Evolutionary conservation across 345 rosid species (phyloP), one percentile per base, ranked within the genome.

Genomic region (Tarenaya hassleriana): DNA sequence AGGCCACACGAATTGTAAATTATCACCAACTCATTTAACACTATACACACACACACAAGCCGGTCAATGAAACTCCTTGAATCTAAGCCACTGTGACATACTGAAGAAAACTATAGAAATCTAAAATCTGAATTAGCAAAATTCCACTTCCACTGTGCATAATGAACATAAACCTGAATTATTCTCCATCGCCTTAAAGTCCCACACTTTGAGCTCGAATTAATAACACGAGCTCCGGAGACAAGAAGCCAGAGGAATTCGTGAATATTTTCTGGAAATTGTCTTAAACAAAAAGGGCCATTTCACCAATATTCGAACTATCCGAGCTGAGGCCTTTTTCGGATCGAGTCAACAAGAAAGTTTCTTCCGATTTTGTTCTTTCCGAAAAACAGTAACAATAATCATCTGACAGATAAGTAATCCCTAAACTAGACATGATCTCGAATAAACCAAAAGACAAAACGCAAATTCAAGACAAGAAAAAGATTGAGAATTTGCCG

Each of bases 341-440:
- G 51, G 65, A 66, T 40, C 56, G 12, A 59, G 47, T 60, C 66
- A 66, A 66, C 34, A 47, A 34, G 24, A 54, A 60, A 53, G 31
- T 34, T 32, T 47, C 56, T 47, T 53, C 24, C 20, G 1, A 2
- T 24, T 38, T 52, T 38, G 14, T 4, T 18, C 34, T 16, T 34
- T 56, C 21, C 13, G 57, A 0, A n/a, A 50, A 56, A 58, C n/a
- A 29, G 43, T 14, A 50, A 0, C 4, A 62, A 35, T 5, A 12
- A 24, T 7, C 16, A 51, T 21, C 29, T 31, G 4, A 33, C 11
- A 50, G 7, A 15, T 2, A 50, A 19, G 20, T 32, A 11, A 50
- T 33, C 49, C 46, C 5, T 47, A 7, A 3, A 39, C 0, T 1
- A 55, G 11, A 21, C 17, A 34, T 31, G 34, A 0, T 34, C 34